These are phyloP conservation scores for Mrakia gelida DNA, from an alignment of 768 basidiomycete species.

Conservation along the genomic window DNA sequence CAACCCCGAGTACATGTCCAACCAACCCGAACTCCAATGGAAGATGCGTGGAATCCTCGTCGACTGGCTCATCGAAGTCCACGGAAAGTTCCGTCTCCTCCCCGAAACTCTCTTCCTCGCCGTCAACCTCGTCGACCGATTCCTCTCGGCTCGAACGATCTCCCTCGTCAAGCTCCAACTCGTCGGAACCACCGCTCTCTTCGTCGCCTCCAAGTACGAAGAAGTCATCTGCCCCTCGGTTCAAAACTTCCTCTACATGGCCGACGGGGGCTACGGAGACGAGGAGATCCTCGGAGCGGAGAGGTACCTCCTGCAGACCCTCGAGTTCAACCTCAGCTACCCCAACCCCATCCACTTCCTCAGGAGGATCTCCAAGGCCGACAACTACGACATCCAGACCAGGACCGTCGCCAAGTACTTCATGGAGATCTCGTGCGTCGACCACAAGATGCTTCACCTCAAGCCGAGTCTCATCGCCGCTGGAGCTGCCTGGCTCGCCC, in stretches of 20 bases:
- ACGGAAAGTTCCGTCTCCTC: constrained; percentile 74
- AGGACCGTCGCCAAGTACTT: constrained; percentile 87
- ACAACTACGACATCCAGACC: constrained; percentile 78
- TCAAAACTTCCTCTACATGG: constrained; percentile 69
- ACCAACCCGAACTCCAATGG: constrained; percentile 79
- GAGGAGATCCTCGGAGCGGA: constrained; percentile 85
- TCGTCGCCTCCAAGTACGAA: constrained; percentile 86
- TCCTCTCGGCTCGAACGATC: constrained; percentile 64
- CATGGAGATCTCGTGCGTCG: constrained; percentile 76
- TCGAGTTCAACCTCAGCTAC: constrained; percentile 79
- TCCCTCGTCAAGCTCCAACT: constrained; percentile 81
- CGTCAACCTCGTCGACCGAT: constrained; percentile 72
- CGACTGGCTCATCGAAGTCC: constrained; percentile 92
- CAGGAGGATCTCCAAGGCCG: constrained; percentile 84
- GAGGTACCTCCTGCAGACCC: constrained; percentile 74
- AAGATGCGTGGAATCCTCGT: constrained; percentile 81
- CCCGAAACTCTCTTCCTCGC: constrained; percentile 89
- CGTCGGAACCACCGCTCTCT: constrained; percentile 80
- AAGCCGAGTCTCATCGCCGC: constrained; percentile 78
- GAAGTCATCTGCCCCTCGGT: constrained; percentile 86
- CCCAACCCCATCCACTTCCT: constrained; percentile 88
- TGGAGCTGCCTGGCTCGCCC: constrained; percentile 77
- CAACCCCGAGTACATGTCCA: constrained; percentile 74
- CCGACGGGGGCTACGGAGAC: constrained; percentile 69
- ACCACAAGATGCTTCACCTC: constrained; percentile 68